Percentiles rank a stretch among this genome's conserved stretches.
phyloP scores from a whole-genome alignment of 441 rosid genomes.

The Bocquillonia castaneifolia region DNA sequence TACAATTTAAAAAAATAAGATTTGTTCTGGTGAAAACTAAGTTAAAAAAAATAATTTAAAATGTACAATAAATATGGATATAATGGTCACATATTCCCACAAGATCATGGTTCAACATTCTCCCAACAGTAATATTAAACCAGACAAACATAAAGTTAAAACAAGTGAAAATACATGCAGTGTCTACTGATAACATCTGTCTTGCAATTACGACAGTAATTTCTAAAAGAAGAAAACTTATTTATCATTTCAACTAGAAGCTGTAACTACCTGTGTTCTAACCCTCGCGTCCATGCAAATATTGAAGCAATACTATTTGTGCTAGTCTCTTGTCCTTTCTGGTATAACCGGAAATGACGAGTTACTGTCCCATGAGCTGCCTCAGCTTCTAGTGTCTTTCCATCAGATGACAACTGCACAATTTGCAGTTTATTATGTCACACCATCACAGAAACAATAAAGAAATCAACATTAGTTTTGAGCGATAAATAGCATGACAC shows the following conservation, averaged over 20 bases:
- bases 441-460: conserved; percentile 6
- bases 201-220: not conserved
- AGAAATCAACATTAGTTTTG: not conserved
- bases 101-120: not conserved
- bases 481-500: conserved; percentile 27
- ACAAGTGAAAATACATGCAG: not conserved
- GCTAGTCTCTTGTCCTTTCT: conserved; percentile 94
- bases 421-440: conserved; percentile 12
- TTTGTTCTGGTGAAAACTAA: conserved; percentile 7
- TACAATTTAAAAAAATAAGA: too few relatives aligned
- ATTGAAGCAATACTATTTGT: conserved; percentile 94
- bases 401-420: conserved; percentile 79
- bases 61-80: not conserved
- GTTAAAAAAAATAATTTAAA: not conserved
- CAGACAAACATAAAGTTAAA: not conserved
- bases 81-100: not conserved
- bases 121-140: not conserved
- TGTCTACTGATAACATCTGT: not conserved
- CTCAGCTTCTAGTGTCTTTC: conserved; percentile 90
- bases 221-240: not conserved
- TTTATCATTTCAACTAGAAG: not conserved
- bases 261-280: conserved; percentile 70
- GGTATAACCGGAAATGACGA: conserved; percentile 81
- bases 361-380: conserved; percentile 99
- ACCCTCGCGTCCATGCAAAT: conserved; percentile 92